phyloP scores from a whole-genome alignment of 1,284 basidiomycete species.

The Porodaedalea pini region DNA sequence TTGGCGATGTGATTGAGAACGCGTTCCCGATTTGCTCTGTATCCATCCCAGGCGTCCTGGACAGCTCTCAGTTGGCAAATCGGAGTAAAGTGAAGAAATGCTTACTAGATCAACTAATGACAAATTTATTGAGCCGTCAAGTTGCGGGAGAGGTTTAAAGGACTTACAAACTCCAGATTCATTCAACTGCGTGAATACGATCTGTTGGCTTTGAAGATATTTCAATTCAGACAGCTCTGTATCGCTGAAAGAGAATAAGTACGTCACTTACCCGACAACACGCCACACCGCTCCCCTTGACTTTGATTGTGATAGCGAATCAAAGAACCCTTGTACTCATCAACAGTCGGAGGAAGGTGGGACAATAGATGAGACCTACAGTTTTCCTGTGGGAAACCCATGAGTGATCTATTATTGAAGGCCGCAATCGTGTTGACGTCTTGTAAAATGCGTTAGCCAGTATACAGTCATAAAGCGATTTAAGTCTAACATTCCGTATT shows the following conservation, averaged over 20 bases:
- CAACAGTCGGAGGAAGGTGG: background rate
- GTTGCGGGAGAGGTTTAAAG: background rate
- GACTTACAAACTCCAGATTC: slow-evolving; percentile 38
- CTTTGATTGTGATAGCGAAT: slow-evolving; percentile 47
- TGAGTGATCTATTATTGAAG: slow-evolving; percentile 48
- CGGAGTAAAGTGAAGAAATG: background rate
- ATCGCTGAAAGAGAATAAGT: background rate
- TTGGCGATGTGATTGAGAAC: slow-evolving; percentile 52
- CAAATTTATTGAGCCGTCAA: slow-evolving; percentile 10
- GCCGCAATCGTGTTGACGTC: slow-evolving; percentile 45
- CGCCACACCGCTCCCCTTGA: slow-evolving; percentile 55
- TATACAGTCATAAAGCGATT: background rate
- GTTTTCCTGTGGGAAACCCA: slow-evolving; percentile 56
- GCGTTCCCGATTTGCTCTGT: slow-evolving; percentile 54
- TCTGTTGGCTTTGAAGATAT: slow-evolving; percentile 43
- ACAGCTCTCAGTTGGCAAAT: slow-evolving; percentile 20
- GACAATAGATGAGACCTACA: slow-evolving; percentile 33
- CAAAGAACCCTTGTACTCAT: slow-evolving; percentile 44
- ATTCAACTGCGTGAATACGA: slow-evolving; percentile 51
- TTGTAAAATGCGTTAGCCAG: slow-evolving; percentile 21
- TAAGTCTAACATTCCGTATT: slow-evolving; percentile 44
- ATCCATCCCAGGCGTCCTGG: slow-evolving; percentile 64
- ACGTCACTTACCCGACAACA: slow-evolving; percentile 45
- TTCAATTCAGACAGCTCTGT: slow-evolving; percentile 1
- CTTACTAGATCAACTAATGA: slow-evolving; percentile 20